phyloP scores from a whole-genome alignment of 305 asterid species.

The Solanum hybrid region DNA sequence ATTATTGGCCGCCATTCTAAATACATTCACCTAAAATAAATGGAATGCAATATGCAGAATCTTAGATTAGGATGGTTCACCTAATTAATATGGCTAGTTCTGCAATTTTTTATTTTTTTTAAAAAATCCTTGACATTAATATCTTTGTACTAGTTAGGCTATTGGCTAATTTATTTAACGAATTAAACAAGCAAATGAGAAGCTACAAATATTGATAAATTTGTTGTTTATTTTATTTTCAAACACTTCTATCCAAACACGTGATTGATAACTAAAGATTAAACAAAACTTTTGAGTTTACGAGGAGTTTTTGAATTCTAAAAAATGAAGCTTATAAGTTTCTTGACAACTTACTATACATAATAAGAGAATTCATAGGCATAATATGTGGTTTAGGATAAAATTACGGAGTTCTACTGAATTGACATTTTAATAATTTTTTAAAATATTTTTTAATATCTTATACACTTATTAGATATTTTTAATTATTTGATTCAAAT shows the following conservation, averaged over 20 bases:
- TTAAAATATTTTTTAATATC: not conserved
- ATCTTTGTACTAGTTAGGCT: not conserved
- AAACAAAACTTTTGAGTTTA: not conserved
- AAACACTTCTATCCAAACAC: not conserved
- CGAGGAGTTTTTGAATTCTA: not conserved
- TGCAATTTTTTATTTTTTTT: not conserved
- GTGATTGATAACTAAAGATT: not conserved
- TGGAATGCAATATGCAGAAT: not conserved
- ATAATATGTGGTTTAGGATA: not conserved
- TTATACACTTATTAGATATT: not conserved
- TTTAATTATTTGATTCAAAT: not conserved
- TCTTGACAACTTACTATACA: not conserved
- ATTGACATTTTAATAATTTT: not conserved
- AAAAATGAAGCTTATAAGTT: not conserved
- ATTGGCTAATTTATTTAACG: not conserved
- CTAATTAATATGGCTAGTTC: not conserved
- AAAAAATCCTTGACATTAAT: not conserved
- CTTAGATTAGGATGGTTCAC: not conserved
- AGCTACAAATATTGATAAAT: not conserved
- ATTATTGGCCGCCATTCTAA: not conserved
- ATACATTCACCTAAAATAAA: not conserved
- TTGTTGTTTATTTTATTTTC: not conserved
- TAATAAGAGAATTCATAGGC: not conserved
- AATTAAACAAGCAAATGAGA: not conserved
- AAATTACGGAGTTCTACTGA: not conserved